These are phyloP conservation scores for Mycena belliarum DNA, from an alignment of 768 basidiomycete species.

Conservation along the genomic window DNA sequence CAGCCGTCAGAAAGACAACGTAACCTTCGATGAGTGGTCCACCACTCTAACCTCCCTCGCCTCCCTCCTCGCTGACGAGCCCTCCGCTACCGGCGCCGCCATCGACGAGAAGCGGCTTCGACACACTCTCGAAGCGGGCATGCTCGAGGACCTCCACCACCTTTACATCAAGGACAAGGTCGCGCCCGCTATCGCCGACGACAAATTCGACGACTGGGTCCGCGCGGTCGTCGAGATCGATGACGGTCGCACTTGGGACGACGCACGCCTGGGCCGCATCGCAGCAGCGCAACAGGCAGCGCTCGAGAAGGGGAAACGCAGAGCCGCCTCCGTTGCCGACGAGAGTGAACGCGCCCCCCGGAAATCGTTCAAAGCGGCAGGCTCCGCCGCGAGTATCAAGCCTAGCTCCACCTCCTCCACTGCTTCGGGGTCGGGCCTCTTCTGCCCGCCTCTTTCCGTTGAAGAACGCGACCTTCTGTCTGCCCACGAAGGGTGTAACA, in stretches of 20 bases:
- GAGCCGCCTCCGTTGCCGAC: neutral
- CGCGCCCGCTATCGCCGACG: neutral
- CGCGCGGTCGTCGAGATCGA: neutral
- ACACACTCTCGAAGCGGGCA: neutral
- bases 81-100: no score
- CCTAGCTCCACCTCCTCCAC: neutral
- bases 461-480: neutral
- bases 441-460: neutral
- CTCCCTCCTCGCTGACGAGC: neutral
- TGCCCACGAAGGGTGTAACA: neutral
- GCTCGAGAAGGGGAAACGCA: neutral
- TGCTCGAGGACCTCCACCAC: neutral
- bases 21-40: neutral
- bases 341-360: neutral
- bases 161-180: neutral
- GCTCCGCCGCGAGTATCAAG: neutral
- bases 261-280: neutral
- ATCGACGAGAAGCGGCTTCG: neutral
- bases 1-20: neutral
- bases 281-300: no score
- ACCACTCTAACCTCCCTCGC: neutral
- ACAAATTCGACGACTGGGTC: neutral
- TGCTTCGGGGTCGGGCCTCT: no score
- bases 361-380: neutral
- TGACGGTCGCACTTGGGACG: neutral